Percentiles rank a stretch among this genome's conserved stretches.
These are phyloP conservation scores for Suillus tomentosus DNA, from an alignment of 768 basidiomycete species.

Conservation along the genomic window DNA sequence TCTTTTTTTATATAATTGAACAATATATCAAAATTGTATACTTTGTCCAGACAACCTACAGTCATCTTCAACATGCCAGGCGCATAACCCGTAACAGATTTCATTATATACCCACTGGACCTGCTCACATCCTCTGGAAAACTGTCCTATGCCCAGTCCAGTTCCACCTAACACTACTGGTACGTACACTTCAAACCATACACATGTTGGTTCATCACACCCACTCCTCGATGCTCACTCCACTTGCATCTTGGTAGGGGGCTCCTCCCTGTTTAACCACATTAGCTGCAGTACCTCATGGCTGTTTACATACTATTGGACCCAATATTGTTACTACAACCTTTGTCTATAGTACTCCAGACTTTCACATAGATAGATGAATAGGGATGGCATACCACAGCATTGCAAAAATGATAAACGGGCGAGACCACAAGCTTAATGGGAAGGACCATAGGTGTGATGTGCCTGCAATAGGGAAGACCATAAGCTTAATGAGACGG, in stretches of 20 bases:
- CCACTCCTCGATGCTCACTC: too few relatives aligned
- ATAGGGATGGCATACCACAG: neutral
- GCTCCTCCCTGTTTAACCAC: too few relatives aligned
- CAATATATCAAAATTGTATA: neutral
- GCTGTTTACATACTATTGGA: too few relatives aligned
- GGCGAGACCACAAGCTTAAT: too few relatives aligned
- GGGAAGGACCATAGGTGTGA: too few relatives aligned
- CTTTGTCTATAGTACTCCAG: neutral
- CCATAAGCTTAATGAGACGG: too few relatives aligned
- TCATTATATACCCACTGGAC: neutral
- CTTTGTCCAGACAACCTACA: neutral
- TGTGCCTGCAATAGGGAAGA: too few relatives aligned
- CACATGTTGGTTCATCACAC: too few relatives aligned
- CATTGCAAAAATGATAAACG: neutral
- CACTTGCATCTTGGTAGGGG: too few relatives aligned
- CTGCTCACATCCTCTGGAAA: neutral
- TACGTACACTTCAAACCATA: neutral
- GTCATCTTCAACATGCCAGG: neutral
- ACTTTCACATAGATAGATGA: neutral
- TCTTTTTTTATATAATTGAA: neutral
- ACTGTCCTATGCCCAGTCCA: neutral
- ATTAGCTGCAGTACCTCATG: too few relatives aligned
- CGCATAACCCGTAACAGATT: neutral
- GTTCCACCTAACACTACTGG: neutral
- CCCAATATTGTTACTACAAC: too few relatives aligned